A percentile compares a stretch with the other conserved stretches of the same genome.
Evolutionary conservation across 2,329 filamentous ascomycete species (phyloP).

Genomic region (Nemania sp.): DNA sequence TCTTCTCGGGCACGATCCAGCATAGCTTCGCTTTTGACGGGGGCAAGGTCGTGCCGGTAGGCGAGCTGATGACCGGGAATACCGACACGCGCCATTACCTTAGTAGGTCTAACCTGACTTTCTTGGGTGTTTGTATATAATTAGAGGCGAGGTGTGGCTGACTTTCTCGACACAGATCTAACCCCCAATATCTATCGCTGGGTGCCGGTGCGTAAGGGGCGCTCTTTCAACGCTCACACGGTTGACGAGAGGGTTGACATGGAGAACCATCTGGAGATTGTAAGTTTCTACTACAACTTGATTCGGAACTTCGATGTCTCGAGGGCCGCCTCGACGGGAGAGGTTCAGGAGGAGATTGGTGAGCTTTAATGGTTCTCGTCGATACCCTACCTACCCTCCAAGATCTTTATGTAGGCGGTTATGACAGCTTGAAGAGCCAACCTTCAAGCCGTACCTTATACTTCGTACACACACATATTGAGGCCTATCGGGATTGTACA

Average conservation of each 20-base stretch:
- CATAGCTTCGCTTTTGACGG: slow-evolving; percentile 43
- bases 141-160: slow-evolving; percentile 2
- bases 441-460: too few relatives aligned
- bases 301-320: slow-evolving; percentile 45
- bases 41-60: slow-evolving; percentile 44
- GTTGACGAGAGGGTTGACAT: slow-evolving; percentile 47
- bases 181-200: slow-evolving; percentile 47
- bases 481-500: too few relatives aligned
- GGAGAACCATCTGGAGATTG: slow-evolving; percentile 45
- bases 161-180: slow-evolving; percentile 33
- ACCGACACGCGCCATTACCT: slow-evolving; percentile 45
- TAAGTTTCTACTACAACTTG: slow-evolving; percentile 46
- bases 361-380: slow-evolving; percentile 29
- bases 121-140: neutral
- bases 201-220: slow-evolving; percentile 43
- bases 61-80: slow-evolving; percentile 45
- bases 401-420: too few relatives aligned
- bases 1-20: slow-evolving; percentile 42
- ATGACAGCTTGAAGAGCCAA: too few relatives aligned
- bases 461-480: too few relatives aligned
- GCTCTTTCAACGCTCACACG: slow-evolving; percentile 42
- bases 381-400: neutral
- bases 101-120: slow-evolving; percentile 32
- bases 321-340: slow-evolving; percentile 20
- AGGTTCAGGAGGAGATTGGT: slow-evolving; percentile 15